Conservation (phyloP, 176 grass and related monocot genomes). For the Raddia distichophylla region DNA sequence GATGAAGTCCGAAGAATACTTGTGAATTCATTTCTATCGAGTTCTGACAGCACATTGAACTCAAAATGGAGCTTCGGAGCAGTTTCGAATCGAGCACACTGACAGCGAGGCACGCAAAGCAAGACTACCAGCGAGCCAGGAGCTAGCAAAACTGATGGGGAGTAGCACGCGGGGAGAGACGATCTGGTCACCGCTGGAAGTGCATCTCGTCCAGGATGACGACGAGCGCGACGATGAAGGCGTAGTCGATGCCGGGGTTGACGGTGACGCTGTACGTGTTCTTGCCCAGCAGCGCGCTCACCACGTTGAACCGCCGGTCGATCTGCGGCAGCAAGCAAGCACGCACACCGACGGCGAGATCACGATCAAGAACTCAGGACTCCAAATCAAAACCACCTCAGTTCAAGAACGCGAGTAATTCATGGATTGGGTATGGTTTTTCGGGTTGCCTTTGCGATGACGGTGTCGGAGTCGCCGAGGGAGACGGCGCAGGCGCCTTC, state of each 20-base stretch:
- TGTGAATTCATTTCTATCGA: neutral
- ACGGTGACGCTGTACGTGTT: slow-evolving; percentile 59
- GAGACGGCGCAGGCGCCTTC: slow-evolving; percentile 53
- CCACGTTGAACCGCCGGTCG: slow-evolving; percentile 56
- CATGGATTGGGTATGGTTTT: no score
- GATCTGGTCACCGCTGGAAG: slow-evolving; percentile 34
- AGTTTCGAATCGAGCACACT: neutral
- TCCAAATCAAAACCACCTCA: neutral
- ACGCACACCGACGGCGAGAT: neutral
- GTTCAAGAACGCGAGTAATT: no score
- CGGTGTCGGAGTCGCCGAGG: slow-evolving; percentile 53
- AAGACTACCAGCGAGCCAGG: neutral
- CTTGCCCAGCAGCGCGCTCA: slow-evolving; percentile 59
- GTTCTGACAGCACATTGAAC: slow-evolving; percentile 1
- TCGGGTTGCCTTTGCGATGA: slow-evolving; percentile 43
- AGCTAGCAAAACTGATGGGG: slow-evolving; percentile 5
- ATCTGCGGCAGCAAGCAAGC: slow-evolving; percentile 42
- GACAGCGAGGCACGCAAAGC: neutral
- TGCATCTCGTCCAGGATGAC: slow-evolving; percentile 70
- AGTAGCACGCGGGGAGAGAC: no score
- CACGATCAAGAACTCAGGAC: neutral
- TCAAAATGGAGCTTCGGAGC: neutral
- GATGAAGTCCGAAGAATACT: no score
- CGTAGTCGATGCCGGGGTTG: slow-evolving; percentile 71
- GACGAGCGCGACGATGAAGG: slow-evolving; percentile 71